These are phyloP conservation scores for Eutrema heterophyllum DNA, from an alignment of 345 rosid species.

Conservation along the genomic window DNA sequence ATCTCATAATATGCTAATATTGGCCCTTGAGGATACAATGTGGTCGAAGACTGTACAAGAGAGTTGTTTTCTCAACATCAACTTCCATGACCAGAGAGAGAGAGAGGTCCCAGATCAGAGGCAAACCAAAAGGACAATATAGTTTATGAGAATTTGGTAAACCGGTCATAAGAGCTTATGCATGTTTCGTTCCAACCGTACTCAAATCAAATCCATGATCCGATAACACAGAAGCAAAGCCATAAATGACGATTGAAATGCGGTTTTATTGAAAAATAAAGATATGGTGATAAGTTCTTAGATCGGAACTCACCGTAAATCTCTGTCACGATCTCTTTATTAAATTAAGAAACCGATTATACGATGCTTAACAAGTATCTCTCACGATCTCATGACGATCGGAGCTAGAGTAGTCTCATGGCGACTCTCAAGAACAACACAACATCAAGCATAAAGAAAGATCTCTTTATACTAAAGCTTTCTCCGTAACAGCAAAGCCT, in stretches of 20 bases:
- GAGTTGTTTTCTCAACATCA: not conserved
- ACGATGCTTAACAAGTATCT: too few species aligned
- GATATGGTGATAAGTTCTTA: not conserved
- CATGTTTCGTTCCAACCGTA: not conserved
- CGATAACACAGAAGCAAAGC: too few species aligned
- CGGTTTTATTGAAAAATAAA: conserved; percentile 2
- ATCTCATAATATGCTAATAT: conserved; percentile 9
- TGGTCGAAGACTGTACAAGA: conserved; percentile 21
- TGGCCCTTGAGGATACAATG: conserved; percentile 11
- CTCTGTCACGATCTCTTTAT: too few species aligned
- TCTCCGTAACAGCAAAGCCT: too few species aligned
- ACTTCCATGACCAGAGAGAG: too few species aligned
- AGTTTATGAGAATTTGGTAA: not conserved
- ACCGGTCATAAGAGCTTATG: not conserved
- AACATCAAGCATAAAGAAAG: too few species aligned
- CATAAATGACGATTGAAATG: conserved; percentile 3
- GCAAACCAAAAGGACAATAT: not conserved
- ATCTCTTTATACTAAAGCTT: too few species aligned
- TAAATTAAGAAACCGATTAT: too few species aligned
- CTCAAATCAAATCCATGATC: not conserved
- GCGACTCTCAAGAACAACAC: too few species aligned
- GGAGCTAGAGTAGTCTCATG: too few species aligned
- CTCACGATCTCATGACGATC: too few species aligned
- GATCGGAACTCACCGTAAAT: too few species aligned
- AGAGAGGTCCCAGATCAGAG: not conserved